These are phyloP conservation scores for Venustampulla echinocandica DNA, from an alignment of 495 filamentous ascomycete species.

Conservation along the genomic window DNA sequence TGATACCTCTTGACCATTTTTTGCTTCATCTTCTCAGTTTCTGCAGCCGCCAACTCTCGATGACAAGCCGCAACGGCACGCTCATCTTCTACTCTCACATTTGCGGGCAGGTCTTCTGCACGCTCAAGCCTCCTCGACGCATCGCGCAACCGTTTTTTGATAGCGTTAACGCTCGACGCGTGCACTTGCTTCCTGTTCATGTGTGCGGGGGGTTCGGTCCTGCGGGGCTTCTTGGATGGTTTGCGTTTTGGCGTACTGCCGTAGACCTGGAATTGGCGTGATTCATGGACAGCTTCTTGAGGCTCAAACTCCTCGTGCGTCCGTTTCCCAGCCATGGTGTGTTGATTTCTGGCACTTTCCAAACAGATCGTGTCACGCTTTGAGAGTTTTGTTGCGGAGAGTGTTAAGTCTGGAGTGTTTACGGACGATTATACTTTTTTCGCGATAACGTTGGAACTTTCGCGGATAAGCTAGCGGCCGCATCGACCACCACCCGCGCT, in stretches of 20 bases:
- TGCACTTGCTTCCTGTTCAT: conserved; percentile 30
- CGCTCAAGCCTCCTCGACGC: conserved; percentile 31
- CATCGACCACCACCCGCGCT: too few species aligned
- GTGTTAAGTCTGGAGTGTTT: too few species aligned
- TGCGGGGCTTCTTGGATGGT: conserved; percentile 24
- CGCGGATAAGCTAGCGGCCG: too few species aligned
- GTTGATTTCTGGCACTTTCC: neutral
- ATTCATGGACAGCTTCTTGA: conserved; percentile 19
- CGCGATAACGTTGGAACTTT: too few species aligned
- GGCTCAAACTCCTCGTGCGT: conserved; percentile 57
- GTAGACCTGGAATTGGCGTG: conserved; percentile 18
- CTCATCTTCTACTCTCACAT: conserved; percentile 67
- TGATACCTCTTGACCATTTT: conserved; percentile 83
- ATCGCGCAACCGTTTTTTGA: conserved; percentile 46
- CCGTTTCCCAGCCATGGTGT: conserved; percentile 28
- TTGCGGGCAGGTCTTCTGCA: conserved; percentile 55
- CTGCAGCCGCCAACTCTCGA: conserved; percentile 52
- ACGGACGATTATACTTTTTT: too few species aligned
- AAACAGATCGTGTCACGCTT: too few species aligned
- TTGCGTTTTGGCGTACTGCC: conserved; percentile 17
- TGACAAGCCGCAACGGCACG: conserved; percentile 70
- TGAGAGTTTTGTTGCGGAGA: too few species aligned
- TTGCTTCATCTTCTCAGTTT: conserved; percentile 50
- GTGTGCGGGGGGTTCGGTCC: conserved; percentile 22
- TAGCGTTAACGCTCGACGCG: conserved; percentile 37